Percentiles rank a stretch among this genome's conserved stretches.
phyloP scores from a whole-genome alignment of 371 early-diverging fungal species.

The Mortierella sp. region DNA sequence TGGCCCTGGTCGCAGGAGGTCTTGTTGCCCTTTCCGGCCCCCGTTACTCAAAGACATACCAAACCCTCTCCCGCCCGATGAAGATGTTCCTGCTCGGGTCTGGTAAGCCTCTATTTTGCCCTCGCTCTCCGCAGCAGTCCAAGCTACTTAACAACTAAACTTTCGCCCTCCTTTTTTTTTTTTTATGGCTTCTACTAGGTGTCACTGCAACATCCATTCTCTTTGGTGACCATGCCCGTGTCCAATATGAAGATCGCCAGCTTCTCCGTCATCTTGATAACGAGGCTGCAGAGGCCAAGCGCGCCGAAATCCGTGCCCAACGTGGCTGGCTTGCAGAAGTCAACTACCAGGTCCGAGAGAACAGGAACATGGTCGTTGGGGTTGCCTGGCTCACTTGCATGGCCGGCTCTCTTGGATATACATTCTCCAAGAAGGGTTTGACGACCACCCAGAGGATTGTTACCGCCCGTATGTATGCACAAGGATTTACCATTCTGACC shows the following conservation, averaged over 20 bases:
- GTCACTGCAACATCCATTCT: conserved; percentile 41
- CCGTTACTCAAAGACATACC: conserved; percentile 41
- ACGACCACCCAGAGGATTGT: conserved; percentile 80
- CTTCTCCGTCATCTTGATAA: conserved; percentile 49
- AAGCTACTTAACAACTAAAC: neutral
- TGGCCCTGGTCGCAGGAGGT: conserved; percentile 15
- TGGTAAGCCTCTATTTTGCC: conserved; percentile 7
- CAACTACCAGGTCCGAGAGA: conserved; percentile 55
- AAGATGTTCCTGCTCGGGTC: conserved; percentile 50
- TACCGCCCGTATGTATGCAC: conserved; percentile 72
- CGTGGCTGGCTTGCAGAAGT: conserved; percentile 44
- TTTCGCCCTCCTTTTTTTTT: neutral
- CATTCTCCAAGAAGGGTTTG: conserved; percentile 75
- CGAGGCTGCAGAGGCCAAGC: conserved; percentile 45
- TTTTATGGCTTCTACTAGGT: conserved; percentile 13
- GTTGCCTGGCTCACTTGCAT: conserved; percentile 78
- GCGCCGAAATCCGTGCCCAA: conserved; percentile 54
- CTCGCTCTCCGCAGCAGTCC: neutral
- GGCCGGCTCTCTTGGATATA: conserved; percentile 71
- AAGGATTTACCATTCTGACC: conserved; percentile 52
- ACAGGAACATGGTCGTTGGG: conserved; percentile 68
- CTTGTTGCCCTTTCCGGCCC: conserved; percentile 18
- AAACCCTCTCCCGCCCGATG: conserved; percentile 41
- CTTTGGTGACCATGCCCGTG: conserved; percentile 53
- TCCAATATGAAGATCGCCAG: conserved; percentile 53